These are phyloP conservation scores for Chaetomidium leptoderma DNA, from an alignment of 495 filamentous ascomycete genomes.

Conservation along the genomic window DNA sequence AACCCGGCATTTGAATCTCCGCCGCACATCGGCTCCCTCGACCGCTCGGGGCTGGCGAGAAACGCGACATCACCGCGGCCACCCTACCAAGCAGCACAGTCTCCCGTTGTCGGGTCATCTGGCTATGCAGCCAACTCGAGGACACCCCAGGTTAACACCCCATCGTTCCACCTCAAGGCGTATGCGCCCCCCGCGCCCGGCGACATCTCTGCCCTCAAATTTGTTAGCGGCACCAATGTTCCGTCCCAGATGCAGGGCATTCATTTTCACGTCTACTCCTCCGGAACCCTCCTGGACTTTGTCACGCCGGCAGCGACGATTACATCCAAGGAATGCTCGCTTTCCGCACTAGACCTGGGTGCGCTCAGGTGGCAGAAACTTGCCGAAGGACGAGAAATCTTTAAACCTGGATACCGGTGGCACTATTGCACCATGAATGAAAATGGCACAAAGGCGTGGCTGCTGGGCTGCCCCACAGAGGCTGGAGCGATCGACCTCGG, in stretches of 20 bases:
- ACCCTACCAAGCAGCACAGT: constrained; percentile 36
- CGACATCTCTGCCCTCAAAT: constrained; percentile 82
- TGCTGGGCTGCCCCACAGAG: constrained; percentile 86
- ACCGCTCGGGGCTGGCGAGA: constrained; percentile 35
- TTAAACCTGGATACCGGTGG: constrained; percentile 83
- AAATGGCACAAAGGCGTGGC: constrained; percentile 90
- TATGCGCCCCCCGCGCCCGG: constrained; percentile 70
- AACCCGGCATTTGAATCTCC: constrained; percentile 76
- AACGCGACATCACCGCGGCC: constrained; percentile 44
- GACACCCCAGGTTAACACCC: constrained; percentile 73
- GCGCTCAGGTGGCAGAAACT: constrained; percentile 88
- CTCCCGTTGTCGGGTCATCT: constrained; percentile 52
- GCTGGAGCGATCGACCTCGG: constrained; percentile 47
- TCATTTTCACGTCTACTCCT: constrained; percentile 93
- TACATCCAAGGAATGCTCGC: constrained; percentile 74
- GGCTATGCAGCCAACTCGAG: constrained; percentile 88
- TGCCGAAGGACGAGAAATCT: constrained; percentile 88
- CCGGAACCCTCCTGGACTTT: constrained; percentile 86
- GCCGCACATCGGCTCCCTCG: constrained; percentile 63
- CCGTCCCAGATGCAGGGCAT: constrained; percentile 83
- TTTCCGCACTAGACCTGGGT: constrained; percentile 81
- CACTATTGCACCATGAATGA: constrained; percentile 95
- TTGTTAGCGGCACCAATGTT: constrained; percentile 81
- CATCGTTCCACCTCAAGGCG: constrained; percentile 62
- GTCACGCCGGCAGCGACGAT: constrained; percentile 88